These are phyloP conservation scores for Trichoderma parareesei DNA, from an alignment of 495 filamentous ascomycete species.

Conservation along the genomic window DNA sequence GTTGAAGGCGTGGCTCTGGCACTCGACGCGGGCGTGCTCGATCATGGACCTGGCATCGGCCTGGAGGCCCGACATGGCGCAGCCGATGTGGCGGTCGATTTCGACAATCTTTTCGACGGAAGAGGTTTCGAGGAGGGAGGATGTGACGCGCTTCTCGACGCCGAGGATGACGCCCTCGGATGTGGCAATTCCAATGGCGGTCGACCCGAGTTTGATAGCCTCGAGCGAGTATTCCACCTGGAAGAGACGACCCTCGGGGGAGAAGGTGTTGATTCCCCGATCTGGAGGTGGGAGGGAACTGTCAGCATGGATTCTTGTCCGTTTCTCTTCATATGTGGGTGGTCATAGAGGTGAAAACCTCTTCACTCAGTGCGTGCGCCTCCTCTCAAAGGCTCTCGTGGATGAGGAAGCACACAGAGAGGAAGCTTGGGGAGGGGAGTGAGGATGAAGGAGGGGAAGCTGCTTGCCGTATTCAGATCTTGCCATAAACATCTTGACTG, in stretches of 20 bases:
- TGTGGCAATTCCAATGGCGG: conserved; percentile 95
- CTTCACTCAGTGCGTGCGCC: not conserved
- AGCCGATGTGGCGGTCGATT: conserved; percentile 96
- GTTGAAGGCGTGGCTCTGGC: conserved; percentile 93
- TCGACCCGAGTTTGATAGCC: conserved; percentile 98
- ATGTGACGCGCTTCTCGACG: conserved; percentile 98
- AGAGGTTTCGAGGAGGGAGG: conserved; percentile 88
- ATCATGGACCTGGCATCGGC: conserved; percentile 94
- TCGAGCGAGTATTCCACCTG: conserved; percentile 99
- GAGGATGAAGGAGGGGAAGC: conserved; percentile 27
- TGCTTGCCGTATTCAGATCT: conserved; percentile 87
- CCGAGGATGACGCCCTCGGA: conserved; percentile 89
- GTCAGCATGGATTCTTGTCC: conserved; percentile 23
- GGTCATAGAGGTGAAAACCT: not conserved
- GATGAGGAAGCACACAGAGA: not conserved
- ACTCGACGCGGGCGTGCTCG: conserved; percentile 96
- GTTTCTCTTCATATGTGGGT: not conserved
- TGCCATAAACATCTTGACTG: conserved; percentile 93
- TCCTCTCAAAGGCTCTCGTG: not conserved
- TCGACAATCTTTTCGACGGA: conserved; percentile 99
- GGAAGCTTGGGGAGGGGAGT: conserved; percentile 10
- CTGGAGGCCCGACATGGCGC: conserved; percentile 96
- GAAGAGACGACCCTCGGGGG: conserved; percentile 97
- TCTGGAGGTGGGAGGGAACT: conserved; percentile 45
- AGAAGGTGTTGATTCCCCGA: conserved; percentile 99